Evolutionary conservation across 208 protist genomes (phyloP).

Genomic region (Trypanosoma melophagium): DNA sequence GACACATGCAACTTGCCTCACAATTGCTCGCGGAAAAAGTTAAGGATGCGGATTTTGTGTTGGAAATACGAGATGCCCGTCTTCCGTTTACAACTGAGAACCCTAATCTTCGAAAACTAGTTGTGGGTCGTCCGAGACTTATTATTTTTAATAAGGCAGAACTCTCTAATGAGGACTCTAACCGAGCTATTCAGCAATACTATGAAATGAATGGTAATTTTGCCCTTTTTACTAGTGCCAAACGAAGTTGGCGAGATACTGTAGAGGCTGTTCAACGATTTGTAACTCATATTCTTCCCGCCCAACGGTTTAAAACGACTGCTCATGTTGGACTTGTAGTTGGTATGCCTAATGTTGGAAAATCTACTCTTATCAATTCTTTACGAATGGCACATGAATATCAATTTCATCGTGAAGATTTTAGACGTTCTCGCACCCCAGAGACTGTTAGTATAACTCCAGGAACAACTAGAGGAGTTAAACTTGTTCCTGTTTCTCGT

Average conservation of each 20-base stretch:
- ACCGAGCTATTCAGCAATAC: constrained; percentile 73
- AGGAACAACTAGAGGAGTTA: constrained; percentile 74
- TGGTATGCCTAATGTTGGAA: constrained; percentile 95
- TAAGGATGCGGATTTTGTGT: constrained; percentile 85
- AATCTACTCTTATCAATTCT: constrained; percentile 94
- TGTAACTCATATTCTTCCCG: constrained; percentile 66
- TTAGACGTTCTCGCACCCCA: constrained; percentile 66
- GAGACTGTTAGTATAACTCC: constrained; percentile 81
- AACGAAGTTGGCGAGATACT: constrained; percentile 73
- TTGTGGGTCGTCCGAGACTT: constrained; percentile 58
- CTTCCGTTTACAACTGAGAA: constrained; percentile 90
- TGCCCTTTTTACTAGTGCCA: constrained; percentile 82
- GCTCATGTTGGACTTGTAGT: constrained; percentile 88
- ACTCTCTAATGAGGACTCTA: constrained; percentile 85
- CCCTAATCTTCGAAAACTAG: constrained; percentile 66
- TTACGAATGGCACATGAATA: constrained; percentile 89
- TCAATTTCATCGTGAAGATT: constrained; percentile 89
- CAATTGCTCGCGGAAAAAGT: constrained; percentile 65
- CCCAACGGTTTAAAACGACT: constrained; percentile 61
- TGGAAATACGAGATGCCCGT: constrained; percentile 92
- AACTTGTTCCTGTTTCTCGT: constrained; percentile 77
- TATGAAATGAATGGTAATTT: constrained; percentile 73
- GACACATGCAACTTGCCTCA: constrained; percentile 81
- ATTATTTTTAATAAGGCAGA: constrained; percentile 94
- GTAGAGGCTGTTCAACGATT: constrained; percentile 82